Evolutionary conservation across 768 basidiomycete genomes (phyloP), one percentile per base, ranked within the genome.

Genomic region (Mycena belliarum): DNA sequence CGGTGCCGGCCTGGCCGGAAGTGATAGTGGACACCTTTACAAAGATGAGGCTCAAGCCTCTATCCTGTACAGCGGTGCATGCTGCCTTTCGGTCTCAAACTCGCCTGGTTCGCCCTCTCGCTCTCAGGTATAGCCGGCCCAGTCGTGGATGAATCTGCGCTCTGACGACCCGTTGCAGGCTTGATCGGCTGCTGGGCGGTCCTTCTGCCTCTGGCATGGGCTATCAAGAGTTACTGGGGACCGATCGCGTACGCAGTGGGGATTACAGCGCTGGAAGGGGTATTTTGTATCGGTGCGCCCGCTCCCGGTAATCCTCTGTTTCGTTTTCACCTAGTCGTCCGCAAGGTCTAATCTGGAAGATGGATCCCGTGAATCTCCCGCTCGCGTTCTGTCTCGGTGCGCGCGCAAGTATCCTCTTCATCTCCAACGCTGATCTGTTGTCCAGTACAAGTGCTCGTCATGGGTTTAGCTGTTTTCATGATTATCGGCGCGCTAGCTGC

Each of bases 111-210:
- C 47, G 53, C 54, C 16, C 52, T 63, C 29, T 59, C 61, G 49
- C 57, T 63, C 41, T 45, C 54, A 55, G 61, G 61, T 63, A 18
- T 28, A 11, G 24, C 10, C 41, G 26, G 1, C 14, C 1, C 16
- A 10, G 24, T 24, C n/a, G 2, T 25, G 10, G 15, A 12, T 16
- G 6, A 33, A n/a, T 28, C 18, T 14, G 20, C n/a, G n/a, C 37
- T 20, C 38, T 55, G 35, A 55, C 38, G 3, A 9, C 20, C 35
- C 16, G 28, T 15, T 29, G 10, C 15, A 63, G 61, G 61, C 54
- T 51, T 63, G 50, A 49, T 63, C 38, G 61, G 61, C 61, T 63
- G 61, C 61, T 63, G 61, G 61, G 61, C 57, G 46, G 61, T 59
- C 61, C 61, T 63, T 49, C 50, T 63, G 52, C 57, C 57, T 23